Base-by-base conservation (phyloP, 176 grass and related monocot genomes). In the Melocanna baccifera region DNA sequence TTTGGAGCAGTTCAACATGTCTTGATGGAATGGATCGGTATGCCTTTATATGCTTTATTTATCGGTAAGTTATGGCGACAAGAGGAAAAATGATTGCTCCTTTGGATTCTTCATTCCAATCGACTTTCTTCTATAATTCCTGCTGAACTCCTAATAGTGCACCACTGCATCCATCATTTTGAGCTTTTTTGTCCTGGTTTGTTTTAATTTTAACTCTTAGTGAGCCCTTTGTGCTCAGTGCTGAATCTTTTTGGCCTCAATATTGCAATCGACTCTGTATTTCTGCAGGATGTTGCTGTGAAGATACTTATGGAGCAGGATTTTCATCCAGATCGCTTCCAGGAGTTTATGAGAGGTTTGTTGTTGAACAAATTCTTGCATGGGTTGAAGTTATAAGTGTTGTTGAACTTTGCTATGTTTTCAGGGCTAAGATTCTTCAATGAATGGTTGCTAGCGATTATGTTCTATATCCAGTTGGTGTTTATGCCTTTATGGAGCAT, bases 21-120 rank as follows among this genome's bases (percentile, higher is more conserved):
- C n/a, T 93, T 90, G 96, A 98, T 98, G 93, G 96, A 91, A 98
- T 95, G 93, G 96, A 85, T 98, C 96, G 86, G 96, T 98, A 95
- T 88, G 93, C 66, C 78, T 78, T 62, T 41, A 51, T n/a, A 52
- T 86, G 55, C 57, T 85, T 85, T 32, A 46, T 41, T 63, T 90
- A 69, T 70, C 51, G 3, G 73, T 82, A 34, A 28, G 25, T 19
- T 88, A 22, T 76, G 47, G 34, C 68, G 69, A 14, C 64, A 64
- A 50, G 12, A 65, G 63, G 42, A 37, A 37, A 12, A 64, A 59
- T 29, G 32, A 72, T 79, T 56, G 43, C 55, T 82, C 45, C 47
- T 69, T 75, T 81, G 55, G 51, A 65, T 81, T 74, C 51, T 85
- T 75, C 69, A 12, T 63, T 40, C 45, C 18, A 18, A 81, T 89